Conservation (phyloP, 306 rosid species). For the Canavalia gladiata region DNA sequence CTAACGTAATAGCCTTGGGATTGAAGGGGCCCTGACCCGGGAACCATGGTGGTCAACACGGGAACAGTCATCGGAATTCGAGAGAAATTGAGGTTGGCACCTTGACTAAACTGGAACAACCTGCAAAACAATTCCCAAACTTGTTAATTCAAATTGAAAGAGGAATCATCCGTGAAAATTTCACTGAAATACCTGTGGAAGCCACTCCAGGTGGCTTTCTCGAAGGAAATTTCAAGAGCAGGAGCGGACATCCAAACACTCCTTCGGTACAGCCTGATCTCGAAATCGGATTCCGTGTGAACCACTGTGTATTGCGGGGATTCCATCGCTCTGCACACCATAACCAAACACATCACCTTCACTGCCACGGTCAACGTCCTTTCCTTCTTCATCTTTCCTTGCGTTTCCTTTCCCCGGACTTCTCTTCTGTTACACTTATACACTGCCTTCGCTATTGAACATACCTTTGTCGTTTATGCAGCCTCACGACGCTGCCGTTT, state of each 20-base stretch:
- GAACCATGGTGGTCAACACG: conserved; percentile 71
- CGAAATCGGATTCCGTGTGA: conserved; percentile 76
- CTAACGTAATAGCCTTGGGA: conserved; percentile 72
- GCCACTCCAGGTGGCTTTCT: conserved; percentile 71
- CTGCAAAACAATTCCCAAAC: conserved; percentile 41
- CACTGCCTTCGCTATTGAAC: neutral
- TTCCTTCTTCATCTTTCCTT: conserved; percentile 40
- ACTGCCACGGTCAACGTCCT: neutral
- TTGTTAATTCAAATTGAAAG: too few species aligned
- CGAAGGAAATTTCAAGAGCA: conserved; percentile 51
- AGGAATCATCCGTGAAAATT: too few species aligned
- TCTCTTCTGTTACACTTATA: neutral
- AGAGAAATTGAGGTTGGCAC: conserved; percentile 88
- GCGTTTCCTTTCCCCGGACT: too few species aligned
- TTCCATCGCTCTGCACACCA: conserved; percentile 54
- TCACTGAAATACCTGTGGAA: conserved; percentile 64
- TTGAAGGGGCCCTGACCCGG: conserved; percentile 69
- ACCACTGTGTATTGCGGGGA: conserved; percentile 67
- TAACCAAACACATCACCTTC: neutral
- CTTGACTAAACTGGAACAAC: conserved; percentile 84
- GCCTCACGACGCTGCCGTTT: too few species aligned
- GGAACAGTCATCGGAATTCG: conserved; percentile 79
- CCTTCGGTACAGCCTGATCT: conserved; percentile 69
- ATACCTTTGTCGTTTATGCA: conserved; percentile 11
- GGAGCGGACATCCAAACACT: conserved; percentile 77